Conservation (phyloP, 2,329 filamentous ascomycete species). For the Epichloe sp. region DNA sequence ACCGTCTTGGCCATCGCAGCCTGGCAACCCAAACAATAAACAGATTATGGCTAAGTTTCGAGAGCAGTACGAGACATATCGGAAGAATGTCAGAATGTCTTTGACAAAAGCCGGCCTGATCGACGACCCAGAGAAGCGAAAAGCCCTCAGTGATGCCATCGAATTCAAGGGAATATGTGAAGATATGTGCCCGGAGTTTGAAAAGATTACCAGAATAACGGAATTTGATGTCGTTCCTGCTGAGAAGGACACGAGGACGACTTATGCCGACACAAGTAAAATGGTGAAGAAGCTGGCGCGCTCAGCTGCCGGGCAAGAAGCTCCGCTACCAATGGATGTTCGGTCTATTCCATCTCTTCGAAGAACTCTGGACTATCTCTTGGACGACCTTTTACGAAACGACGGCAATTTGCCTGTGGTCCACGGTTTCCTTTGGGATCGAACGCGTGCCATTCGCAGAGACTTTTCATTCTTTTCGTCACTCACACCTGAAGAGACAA, state of each 20-base stretch:
- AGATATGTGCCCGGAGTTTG: constrained; percentile 57
- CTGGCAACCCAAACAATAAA: constrained; percentile 38
- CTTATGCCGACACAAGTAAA: constrained; percentile 33
- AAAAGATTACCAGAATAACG: constrained; percentile 48
- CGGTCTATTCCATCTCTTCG: constrained; percentile 45
- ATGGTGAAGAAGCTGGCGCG: constrained; percentile 58
- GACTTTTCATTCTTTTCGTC: constrained; percentile 57
- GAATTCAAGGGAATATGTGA: constrained; percentile 56
- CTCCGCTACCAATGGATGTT: constrained; percentile 55
- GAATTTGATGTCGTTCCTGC: constrained; percentile 44
- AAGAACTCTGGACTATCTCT: constrained; percentile 48
- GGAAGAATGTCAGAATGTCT: constrained; percentile 40
- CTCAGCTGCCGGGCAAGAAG: constrained; percentile 55
- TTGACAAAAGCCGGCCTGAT: constrained; percentile 47
- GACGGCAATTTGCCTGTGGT: constrained; percentile 41
- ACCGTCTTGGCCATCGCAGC: constrained; percentile 41
- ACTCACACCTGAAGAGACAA: constrained; percentile 42
- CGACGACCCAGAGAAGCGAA: constrained; percentile 51
- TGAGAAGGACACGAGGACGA: constrained; percentile 35
- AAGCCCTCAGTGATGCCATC: constrained; percentile 49
- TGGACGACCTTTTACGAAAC: constrained; percentile 42
- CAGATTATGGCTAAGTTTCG: constrained; percentile 40
- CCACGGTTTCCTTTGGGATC: constrained; percentile 56
- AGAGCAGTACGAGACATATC: constrained; percentile 42
- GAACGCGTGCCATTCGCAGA: constrained; percentile 52